Evolutionary conservation across 495 filamentous ascomycete species (phyloP).

Genomic region (Hypoxylon perforatum): DNA sequence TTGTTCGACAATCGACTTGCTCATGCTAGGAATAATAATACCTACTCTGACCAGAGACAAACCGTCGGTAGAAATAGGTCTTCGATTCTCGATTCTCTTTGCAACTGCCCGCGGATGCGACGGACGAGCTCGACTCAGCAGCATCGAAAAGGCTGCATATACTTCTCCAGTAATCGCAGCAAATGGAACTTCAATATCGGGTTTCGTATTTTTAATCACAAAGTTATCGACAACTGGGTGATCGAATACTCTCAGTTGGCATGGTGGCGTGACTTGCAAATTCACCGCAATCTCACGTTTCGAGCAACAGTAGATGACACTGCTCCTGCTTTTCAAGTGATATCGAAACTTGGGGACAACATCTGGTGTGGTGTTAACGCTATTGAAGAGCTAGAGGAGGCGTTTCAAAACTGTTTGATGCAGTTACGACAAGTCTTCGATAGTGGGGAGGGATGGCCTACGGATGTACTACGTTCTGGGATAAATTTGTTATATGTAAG

Average conservation of each 20-base stretch:
- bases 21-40: background rate
- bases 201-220: slow-evolving; percentile 1
- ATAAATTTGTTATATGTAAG: slow-evolving; percentile 8
- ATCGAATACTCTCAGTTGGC: slow-evolving; percentile 2
- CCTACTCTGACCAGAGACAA: background rate
- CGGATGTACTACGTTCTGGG: background rate
- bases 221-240: slow-evolving; percentile 1
- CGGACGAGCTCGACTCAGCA: background rate
- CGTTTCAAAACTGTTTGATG: background rate
- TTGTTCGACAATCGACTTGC: background rate
- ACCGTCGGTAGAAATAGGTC: background rate
- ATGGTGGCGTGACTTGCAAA: slow-evolving; percentile 5
- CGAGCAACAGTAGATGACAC: background rate
- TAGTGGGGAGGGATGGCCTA: slow-evolving; percentile 20
- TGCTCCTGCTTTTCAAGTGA: slow-evolving; percentile 3
- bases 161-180: slow-evolving; percentile 3
- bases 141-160: slow-evolving; percentile 14
- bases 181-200: slow-evolving; percentile 1
- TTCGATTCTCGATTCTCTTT: slow-evolving; percentile 5
- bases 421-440: slow-evolving; percentile 2
- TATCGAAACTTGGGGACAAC: background rate
- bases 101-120: slow-evolving; percentile 6
- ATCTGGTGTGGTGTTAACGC: background rate
- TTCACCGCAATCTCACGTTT: slow-evolving; percentile 16
- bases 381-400: background rate